These are phyloP conservation scores for Diaporthe nobilis DNA, from an alignment of 2,329 filamentous ascomycete genomes.

Conservation along the genomic window DNA sequence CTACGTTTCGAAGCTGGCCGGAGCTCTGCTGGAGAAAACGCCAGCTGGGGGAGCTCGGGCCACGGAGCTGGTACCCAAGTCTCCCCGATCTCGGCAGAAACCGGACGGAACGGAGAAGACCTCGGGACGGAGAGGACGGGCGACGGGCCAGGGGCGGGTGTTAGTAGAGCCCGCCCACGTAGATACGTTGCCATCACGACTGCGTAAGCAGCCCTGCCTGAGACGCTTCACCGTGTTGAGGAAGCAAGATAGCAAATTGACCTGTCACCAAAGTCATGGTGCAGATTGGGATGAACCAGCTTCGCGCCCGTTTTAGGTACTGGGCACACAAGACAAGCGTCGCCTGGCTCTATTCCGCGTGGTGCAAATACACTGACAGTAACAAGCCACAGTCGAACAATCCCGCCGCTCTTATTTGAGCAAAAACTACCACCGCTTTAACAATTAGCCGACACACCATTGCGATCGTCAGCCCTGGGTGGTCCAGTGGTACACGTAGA, in stretches of 20 bases:
- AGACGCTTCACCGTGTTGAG: too few relatives aligned
- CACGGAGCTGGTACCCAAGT: conserved; percentile 12
- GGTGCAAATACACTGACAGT: neutral
- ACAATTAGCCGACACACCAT: conserved; percentile 5
- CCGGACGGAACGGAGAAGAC: conserved; percentile 28
- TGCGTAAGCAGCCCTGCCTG: neutral
- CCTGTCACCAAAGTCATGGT: neutral
- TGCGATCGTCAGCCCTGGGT: neutral
- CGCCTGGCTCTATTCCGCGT: neutral
- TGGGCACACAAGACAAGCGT: neutral
- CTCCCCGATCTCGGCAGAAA: conserved; percentile 40
- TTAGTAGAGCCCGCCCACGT: neutral
- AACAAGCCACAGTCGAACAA: neutral
- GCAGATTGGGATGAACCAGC: neutral
- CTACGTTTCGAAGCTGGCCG: conserved; percentile 18
- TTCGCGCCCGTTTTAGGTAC: neutral
- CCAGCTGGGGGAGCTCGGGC: conserved; percentile 35
- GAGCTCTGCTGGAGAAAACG: conserved; percentile 35
- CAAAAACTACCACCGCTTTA: neutral
- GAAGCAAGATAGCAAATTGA: neutral
- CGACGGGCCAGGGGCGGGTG: neutral
- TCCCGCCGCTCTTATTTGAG: neutral
- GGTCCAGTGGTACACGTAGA: neutral
- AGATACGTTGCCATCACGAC: neutral
- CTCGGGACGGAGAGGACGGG: conserved; percentile 15